Base-by-base conservation (phyloP, 306 rosid genomes). In the apple (Malus domestica) region DNA sequence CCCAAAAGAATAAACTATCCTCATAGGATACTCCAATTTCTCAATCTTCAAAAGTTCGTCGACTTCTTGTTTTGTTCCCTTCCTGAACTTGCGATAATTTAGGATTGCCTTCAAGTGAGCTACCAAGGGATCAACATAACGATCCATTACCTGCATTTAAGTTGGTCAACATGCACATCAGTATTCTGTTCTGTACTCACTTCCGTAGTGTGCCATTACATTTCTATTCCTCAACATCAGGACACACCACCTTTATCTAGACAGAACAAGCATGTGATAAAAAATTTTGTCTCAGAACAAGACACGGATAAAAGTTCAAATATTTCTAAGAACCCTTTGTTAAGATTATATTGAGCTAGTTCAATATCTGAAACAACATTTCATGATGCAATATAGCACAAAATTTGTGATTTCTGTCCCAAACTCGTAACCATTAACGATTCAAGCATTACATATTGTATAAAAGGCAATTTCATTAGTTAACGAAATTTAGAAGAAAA, bases 61-160 rank as follows among this genome's bases (percentile, higher is more conserved):
- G 69, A 95, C 96, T 83, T 95, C 99, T 71, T 92, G 82, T 83
- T 95, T 95, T 54, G 93, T 62, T 32, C 99, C 99, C 82, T 73
- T 87, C 83, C 74, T 85, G 80, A 92, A 95, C 87, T 95, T 95
- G 52, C 99, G 99, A 63, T 95, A 95, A 74, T 79, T 92, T 74
- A 95, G 76, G 97, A 95, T 95, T 76, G 87, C 60, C 83, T 92
- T 95, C 38, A 95, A 81, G 84, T 92, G 90, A 80, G 92, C 77
- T 79, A 95, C 97, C 84, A 95, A 81, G 30, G 99, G 97, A 88
- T 95, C 97, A 81, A 95, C 99, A 75, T 95, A 92, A 8, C 99
- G 93, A 79, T 95, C 99, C 97, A 95, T 95, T 57, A 95, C 99
- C 99, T 95, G 62, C 81, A 81, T 73, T 57, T 42, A 23, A 10